phyloP scores from a whole-genome alignment of 23 red algal genomes.

The Cyanidioschyzon merolae region DNA sequence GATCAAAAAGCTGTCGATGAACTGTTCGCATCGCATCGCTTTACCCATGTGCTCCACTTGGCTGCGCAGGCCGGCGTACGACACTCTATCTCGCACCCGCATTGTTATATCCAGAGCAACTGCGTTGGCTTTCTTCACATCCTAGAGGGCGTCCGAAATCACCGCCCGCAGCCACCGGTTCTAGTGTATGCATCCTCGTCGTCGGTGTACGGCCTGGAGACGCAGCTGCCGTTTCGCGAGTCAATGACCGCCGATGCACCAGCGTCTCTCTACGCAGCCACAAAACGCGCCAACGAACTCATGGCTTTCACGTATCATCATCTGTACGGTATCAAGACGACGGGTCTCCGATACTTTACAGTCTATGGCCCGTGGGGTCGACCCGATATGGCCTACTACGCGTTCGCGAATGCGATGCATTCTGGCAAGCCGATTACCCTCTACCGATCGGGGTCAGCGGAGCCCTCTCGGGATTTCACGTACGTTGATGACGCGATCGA shows the following conservation, averaged over 20 bases:
- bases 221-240: conserved; percentile 25
- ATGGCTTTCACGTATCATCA: conserved; percentile 16
- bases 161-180: background rate
- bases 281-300: conserved; percentile 21
- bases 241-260: background rate
- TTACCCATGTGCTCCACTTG: conserved; percentile 29
- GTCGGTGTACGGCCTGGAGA: conserved; percentile 23
- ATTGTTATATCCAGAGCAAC: background rate
- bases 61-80: conserved; percentile 26
- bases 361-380: conserved; percentile 32
- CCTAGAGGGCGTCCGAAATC: background rate
- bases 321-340: conserved; percentile 20
- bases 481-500: conserved; percentile 19
- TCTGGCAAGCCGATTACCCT: background rate
- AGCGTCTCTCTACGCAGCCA: conserved; percentile 19
- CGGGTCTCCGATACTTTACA: conserved; percentile 30
- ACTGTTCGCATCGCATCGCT: background rate
- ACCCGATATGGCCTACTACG: conserved; percentile 24
- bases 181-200: conserved; percentile 29
- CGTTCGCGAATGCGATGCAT: conserved; percentile 27
- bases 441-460: background rate
- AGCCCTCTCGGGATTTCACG: conserved; percentile 27
- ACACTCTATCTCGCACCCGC: conserved; percentile 14
- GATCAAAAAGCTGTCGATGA: background rate
- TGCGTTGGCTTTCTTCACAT: conserved; percentile 20